Evolutionary conservation across 495 filamentous ascomycete species (phyloP), one percentile per base, ranked within the genome.

Genomic region (Antarctomyces pellizariae): DNA sequence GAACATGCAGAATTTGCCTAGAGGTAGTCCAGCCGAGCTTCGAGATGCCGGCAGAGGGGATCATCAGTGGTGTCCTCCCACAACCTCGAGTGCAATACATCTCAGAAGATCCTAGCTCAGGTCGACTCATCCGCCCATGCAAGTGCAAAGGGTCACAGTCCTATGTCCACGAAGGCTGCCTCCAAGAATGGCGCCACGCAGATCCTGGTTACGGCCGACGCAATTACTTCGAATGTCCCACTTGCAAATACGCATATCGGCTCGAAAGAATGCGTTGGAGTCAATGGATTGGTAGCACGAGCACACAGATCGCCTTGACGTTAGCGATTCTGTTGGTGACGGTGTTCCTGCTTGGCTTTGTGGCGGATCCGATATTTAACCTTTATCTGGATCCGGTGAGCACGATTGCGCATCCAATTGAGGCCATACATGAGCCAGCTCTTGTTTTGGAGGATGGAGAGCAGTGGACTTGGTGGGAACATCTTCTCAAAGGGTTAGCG

Each of bases 101-200:
- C 9, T 84, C 79, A 1, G 54, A 63, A 26, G 77, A 70, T 37
- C 65, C 69, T n/a, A 64, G 74, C 30, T 52, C 63, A 18, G 82
- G 79, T 20, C 71, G 79, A 3, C 54, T 97, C n/a, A 59, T 97
- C 25, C 71, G 76, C 15, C 86, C 86, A 3, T 97, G 86, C 57
- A 67, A 70, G 47, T 97, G 86, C 56, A 84, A 75, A 50, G 86
- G 86, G 29, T 76, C 72, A 8, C 76, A 82, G 31, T 72, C 73
- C 49, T 93, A 90, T 54, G 82, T 95, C 18, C 86, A 97, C 46
- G 77, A 91, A 45, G 75, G 68, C n/a, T 97, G 86, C 46, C 56
- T 97, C 11, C 71, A 83, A 43, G 50, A 58, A 16, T 95, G 86
- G 86, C 71, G 86, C 32, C 57, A 71, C 26, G 57, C 73, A 6